Conservation (phyloP, 768 basidiomycete genomes). For the Tephrocybe sp. region DNA sequence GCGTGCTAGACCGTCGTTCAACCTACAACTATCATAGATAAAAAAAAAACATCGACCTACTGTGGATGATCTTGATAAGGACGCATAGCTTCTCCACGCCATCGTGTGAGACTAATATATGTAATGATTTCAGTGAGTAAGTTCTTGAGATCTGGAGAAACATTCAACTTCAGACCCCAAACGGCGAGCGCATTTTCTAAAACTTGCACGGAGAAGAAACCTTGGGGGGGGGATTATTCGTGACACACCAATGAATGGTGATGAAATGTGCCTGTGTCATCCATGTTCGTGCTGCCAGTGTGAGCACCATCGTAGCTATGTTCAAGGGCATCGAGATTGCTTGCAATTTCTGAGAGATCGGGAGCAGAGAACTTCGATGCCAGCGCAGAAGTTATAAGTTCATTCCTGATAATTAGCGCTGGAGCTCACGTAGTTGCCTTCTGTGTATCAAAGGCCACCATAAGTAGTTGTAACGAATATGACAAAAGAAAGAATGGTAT, state of each 20-base stretch:
- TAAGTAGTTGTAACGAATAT: slow-evolving; percentile 1
- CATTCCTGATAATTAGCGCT: neutral
- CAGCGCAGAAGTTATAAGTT: slow-evolving; percentile 1
- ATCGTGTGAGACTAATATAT: slow-evolving; percentile 64
- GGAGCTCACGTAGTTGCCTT: slow-evolving; percentile 41
- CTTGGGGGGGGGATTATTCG: no score
- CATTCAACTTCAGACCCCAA: slow-evolving; percentile 73
- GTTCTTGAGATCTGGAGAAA: slow-evolving; percentile 9
- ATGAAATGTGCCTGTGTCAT: slow-evolving; percentile 68
- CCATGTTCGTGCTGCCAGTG: slow-evolving; percentile 75
- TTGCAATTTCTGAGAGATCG: slow-evolving; percentile 75
- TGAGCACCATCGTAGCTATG: slow-evolving; percentile 50
- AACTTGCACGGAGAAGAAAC: slow-evolving; percentile 92
- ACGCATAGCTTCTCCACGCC: slow-evolving; percentile 82
- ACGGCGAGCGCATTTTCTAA: slow-evolving; percentile 80
- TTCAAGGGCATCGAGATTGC: slow-evolving; percentile 66
- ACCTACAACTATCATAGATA: neutral
- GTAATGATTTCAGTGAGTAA: slow-evolving; percentile 12
- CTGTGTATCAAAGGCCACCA: slow-evolving; percentile 22
- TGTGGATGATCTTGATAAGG: slow-evolving; percentile 74
- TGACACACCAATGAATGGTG: no score
- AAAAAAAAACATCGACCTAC: slow-evolving; percentile 45
- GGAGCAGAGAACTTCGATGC: slow-evolving; percentile 69
- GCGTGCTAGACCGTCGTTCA: slow-evolving; percentile 45
- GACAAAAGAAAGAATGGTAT: slow-evolving; percentile 25